A percentile compares a stretch with the other conserved stretches of the same genome.
Evolutionary conservation across 805 yeast genomes (phyloP).

Genomic region (Wickerhamomyces rabaulensis): DNA sequence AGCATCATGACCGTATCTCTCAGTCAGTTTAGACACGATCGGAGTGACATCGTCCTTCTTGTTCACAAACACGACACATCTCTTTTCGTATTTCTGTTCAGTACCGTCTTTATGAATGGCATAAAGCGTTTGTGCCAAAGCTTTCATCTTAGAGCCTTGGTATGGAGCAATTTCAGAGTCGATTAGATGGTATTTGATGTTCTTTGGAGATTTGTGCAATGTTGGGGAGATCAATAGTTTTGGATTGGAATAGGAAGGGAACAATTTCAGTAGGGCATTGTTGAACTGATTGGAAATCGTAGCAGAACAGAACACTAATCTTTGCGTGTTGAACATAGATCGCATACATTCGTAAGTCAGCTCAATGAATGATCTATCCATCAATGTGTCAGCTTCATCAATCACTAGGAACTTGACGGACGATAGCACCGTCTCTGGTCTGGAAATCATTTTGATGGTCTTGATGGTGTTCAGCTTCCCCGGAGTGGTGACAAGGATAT

Average conservation of each 20-base stretch:
- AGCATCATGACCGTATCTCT: slow-evolving; percentile 51
- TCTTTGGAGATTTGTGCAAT: slow-evolving; percentile 77
- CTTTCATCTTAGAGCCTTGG: slow-evolving; percentile 76
- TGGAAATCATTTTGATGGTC: slow-evolving; percentile 29
- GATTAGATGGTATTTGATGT: slow-evolving; percentile 65
- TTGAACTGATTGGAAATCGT: slow-evolving; percentile 81
- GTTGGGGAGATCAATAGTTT: slow-evolving; percentile 64
- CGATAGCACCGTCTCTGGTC: slow-evolving; percentile 34
- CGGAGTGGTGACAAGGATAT: slow-evolving; percentile 83
- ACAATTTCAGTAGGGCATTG: slow-evolving; percentile 49
- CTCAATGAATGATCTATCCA: slow-evolving; percentile 74
- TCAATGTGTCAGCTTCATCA: slow-evolving; percentile 91
- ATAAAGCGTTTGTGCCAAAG: slow-evolving; percentile 82
- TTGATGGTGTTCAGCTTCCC: slow-evolving; percentile 49
- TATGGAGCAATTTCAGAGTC: slow-evolving; percentile 78
- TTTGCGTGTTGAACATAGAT: slow-evolving; percentile 46
- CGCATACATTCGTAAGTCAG: slow-evolving; percentile 56
- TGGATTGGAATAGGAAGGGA: slow-evolving; percentile 53
- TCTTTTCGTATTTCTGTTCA: slow-evolving; percentile 68
- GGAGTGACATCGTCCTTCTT: slow-evolving; percentile 57
- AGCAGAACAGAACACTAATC: slow-evolving; percentile 79
- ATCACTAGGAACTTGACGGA: slow-evolving; percentile 60
- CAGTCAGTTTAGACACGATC: slow-evolving; percentile 48
- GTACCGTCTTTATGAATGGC: slow-evolving; percentile 82
- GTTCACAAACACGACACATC: slow-evolving; percentile 84